These are phyloP conservation scores for Mycocentrospora acerina DNA, from an alignment of 2,329 filamentous ascomycete species.

Conservation along the genomic window DNA sequence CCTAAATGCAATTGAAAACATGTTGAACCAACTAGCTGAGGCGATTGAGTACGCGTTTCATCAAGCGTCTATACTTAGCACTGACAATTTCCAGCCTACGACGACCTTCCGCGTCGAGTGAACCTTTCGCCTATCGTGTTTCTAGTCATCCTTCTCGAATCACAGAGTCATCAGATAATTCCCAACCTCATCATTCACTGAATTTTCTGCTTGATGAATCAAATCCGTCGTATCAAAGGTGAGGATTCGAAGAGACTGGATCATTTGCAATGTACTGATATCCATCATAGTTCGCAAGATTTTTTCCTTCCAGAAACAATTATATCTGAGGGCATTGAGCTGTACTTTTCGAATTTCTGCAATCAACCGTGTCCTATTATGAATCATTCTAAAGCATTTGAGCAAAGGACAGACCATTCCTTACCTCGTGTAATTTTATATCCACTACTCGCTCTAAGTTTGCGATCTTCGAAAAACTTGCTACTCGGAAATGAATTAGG, in stretches of 20 bases:
- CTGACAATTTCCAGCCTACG: not conserved
- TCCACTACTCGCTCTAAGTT: conserved; percentile 6
- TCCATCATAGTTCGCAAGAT: not conserved
- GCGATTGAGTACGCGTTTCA: conserved; percentile 3
- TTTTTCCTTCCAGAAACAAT: conserved; percentile 3
- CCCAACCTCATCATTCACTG: no score
- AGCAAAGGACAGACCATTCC: not conserved
- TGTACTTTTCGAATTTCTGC: conserved; percentile 8
- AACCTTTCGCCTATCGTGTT: not conserved
- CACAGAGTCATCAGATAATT: no score
- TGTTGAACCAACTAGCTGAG: conserved; percentile 5
- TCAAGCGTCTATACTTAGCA: not conserved
- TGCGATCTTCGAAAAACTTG: conserved; percentile 4
- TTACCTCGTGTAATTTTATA: conserved; percentile 2
- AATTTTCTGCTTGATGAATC: no score
- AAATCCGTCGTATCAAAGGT: no score
- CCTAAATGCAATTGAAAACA: conserved; percentile 5
- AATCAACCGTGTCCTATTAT: conserved; percentile 8
- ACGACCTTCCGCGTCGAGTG: not conserved
- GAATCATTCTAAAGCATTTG: conserved; percentile 1
- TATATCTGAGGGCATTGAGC: conserved; percentile 5
- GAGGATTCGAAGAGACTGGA: no score
- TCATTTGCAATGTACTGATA: not conserved
- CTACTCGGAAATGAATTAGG: conserved; percentile 1
- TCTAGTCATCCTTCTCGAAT: not conserved